Evolutionary conservation across 2,329 filamentous ascomycete species (phyloP).

Genomic region (Fusarium sp.): DNA sequence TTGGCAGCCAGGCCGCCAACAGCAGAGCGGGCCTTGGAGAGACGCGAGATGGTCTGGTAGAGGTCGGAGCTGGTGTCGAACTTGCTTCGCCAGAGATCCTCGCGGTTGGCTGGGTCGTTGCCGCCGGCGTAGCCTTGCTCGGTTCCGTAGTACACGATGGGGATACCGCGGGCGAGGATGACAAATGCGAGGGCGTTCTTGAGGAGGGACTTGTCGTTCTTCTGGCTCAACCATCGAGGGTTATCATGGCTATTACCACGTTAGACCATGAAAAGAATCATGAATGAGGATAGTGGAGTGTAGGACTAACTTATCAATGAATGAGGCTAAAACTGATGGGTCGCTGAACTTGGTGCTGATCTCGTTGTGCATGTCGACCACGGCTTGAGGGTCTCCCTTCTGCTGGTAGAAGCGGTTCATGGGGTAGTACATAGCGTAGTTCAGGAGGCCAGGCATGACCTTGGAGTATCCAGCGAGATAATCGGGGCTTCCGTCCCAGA

Average conservation of each 20-base stretch:
- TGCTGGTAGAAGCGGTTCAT: slow-evolving; percentile 58
- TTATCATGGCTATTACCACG: slow-evolving; percentile 61
- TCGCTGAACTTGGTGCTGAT: slow-evolving; percentile 54
- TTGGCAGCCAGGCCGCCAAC: slow-evolving; percentile 23
- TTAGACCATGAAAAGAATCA: too few relatives aligned
- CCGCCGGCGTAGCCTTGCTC: slow-evolving; percentile 70
- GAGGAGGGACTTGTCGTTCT: slow-evolving; percentile 66
- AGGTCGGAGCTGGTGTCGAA: slow-evolving; percentile 54
- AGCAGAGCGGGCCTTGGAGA: slow-evolving; percentile 25
- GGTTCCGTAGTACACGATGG: slow-evolving; percentile 75
- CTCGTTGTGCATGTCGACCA: slow-evolving; percentile 57
- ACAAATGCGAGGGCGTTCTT: slow-evolving; percentile 73
- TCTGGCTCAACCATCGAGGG: slow-evolving; percentile 65
- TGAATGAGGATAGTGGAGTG: too few relatives aligned
- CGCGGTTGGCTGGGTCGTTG: slow-evolving; percentile 65
- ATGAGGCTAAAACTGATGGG: slow-evolving; percentile 54
- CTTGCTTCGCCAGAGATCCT: slow-evolving; percentile 68
- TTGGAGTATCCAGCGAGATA: slow-evolving; percentile 67
- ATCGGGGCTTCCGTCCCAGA: slow-evolving; percentile 65
- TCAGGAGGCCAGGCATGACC: slow-evolving; percentile 69
- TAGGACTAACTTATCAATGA: slow-evolving; percentile 63
- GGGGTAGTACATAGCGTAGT: slow-evolving; percentile 66
- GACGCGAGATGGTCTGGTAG: slow-evolving; percentile 34
- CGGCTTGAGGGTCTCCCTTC: slow-evolving; percentile 54
- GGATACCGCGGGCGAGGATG: slow-evolving; percentile 72